Conservation (phyloP, 2,329 filamentous ascomycete species). For the Aureobasidium subglaciale region DNA sequence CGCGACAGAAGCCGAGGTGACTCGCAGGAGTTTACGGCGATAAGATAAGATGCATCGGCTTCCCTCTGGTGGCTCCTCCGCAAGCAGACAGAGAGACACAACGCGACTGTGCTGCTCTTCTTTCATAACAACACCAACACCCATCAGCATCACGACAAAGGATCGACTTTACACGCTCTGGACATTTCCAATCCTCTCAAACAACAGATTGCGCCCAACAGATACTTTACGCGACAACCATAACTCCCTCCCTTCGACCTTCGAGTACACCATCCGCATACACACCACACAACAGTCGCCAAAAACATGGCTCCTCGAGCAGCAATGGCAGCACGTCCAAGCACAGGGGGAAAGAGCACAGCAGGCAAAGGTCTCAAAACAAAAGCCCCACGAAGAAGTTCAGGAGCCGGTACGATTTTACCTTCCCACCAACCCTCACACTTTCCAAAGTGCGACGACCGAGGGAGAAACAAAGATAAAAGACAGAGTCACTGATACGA, state of each 20-base stretch:
- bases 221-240: not conserved
- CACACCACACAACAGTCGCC: not conserved
- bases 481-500: not conserved
- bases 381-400: not conserved
- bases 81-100: not conserved
- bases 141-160: not conserved
- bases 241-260: too few species aligned
- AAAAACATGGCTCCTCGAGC: conserved; percentile 1
- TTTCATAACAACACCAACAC: not conserved
- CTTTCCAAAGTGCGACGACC: too few species aligned
- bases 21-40: not conserved
- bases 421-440: too few species aligned
- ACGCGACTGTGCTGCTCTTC: not conserved
- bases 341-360: conserved; percentile 22
- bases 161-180: too few species aligned
- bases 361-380: conserved; percentile 14
- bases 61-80: not conserved
- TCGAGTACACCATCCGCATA: not conserved
- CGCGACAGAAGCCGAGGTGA: not conserved
- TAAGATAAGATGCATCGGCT: conserved; percentile 2
- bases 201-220: too few species aligned
- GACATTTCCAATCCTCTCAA: too few species aligned
- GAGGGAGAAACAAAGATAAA: not conserved
- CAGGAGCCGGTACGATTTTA: not conserved
- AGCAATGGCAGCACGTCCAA: conserved; percentile 19